phyloP scores from a whole-genome alignment of 2,329 filamentous ascomycete genomes.

The Penicillium aurantiogriseum region DNA sequence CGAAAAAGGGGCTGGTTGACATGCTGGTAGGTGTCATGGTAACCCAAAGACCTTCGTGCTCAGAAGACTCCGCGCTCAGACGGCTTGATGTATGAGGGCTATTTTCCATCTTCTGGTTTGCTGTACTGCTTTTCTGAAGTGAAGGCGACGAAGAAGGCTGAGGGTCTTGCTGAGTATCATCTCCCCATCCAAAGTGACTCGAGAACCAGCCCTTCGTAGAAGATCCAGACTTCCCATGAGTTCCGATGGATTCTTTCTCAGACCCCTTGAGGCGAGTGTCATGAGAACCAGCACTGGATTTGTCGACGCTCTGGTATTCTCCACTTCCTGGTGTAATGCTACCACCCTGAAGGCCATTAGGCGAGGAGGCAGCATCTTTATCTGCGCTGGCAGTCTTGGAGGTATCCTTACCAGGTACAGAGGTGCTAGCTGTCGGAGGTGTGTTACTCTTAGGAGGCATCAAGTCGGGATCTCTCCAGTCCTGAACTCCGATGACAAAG shows the following conservation, averaged over 20 bases:
- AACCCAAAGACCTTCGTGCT: constrained; percentile 86
- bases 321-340: constrained; percentile 71
- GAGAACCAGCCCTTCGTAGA: constrained; percentile 36
- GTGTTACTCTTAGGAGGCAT: constrained; percentile 47
- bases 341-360: constrained; percentile 56
- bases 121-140: constrained; percentile 10
- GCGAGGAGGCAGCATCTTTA: constrained; percentile 29
- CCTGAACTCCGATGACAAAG: constrained; percentile 80
- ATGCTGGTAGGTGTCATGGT: constrained; percentile 86
- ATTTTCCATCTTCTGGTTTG: constrained; percentile 20
- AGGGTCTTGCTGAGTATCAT: constrained; percentile 15
- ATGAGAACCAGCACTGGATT: constrained; percentile 21
- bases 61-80: constrained; percentile 41
- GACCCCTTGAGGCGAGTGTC: constrained; percentile 13
- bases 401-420: constrained; percentile 23
- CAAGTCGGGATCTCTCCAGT: constrained; percentile 79
- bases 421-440: constrained; percentile 24
- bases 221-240: constrained; percentile 11
- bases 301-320: constrained; percentile 58
- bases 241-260: constrained; percentile 10
- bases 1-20: constrained; percentile 89
- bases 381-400: constrained; percentile 34
- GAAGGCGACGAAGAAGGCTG: constrained; percentile 15
- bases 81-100: constrained; percentile 11
- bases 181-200: constrained; percentile 33